Evolutionary conservation across 73 alveolate genomes (phyloP).

Genomic region (Breviolum minutum): DNA sequence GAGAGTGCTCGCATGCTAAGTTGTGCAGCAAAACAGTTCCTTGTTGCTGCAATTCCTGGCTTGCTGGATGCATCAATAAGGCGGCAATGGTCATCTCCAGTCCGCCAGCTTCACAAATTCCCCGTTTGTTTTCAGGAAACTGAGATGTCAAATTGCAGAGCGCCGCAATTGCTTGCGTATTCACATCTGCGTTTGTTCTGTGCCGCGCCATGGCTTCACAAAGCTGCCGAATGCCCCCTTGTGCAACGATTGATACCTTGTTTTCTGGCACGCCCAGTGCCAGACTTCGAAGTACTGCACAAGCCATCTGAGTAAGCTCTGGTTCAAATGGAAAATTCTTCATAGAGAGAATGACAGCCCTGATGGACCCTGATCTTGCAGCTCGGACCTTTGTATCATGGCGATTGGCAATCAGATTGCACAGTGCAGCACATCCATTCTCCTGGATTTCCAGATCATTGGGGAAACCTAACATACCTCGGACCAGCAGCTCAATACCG

Average conservation of each 20-base stretch:
- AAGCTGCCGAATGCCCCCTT: conserved; percentile 62
- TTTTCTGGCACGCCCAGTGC: conserved; percentile 77
- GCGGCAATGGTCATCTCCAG: conserved; percentile 75
- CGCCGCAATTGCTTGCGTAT: conserved; percentile 82
- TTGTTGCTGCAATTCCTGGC: conserved; percentile 82
- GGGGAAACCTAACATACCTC: conserved; percentile 59
- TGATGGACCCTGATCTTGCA: conserved; percentile 52
- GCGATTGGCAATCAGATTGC: conserved; percentile 81
- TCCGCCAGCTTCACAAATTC: conserved; percentile 65
- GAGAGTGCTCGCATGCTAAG: conserved; percentile 32
- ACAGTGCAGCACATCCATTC: conserved; percentile 78
- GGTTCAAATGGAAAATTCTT: conserved; percentile 74
- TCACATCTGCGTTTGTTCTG: conserved; percentile 63
- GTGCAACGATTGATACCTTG: conserved; percentile 73
- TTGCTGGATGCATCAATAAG: conserved; percentile 33
- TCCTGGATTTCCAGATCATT: conserved; percentile 73
- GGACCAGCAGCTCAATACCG: conserved; percentile 70
- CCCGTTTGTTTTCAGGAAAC: conserved; percentile 67
- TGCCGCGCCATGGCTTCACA: conserved; percentile 84
- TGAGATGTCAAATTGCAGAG: conserved; percentile 78
- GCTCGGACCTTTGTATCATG: conserved; percentile 83
- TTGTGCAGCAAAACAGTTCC: conserved; percentile 71
- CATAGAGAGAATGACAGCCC: conserved; percentile 43
- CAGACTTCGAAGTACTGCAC: conserved; percentile 70
- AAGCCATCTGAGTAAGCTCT: conserved; percentile 68